These are phyloP conservation scores for Fusarium sacchari DNA, from an alignment of 2,329 filamentous ascomycete species.

Conservation along the genomic window DNA sequence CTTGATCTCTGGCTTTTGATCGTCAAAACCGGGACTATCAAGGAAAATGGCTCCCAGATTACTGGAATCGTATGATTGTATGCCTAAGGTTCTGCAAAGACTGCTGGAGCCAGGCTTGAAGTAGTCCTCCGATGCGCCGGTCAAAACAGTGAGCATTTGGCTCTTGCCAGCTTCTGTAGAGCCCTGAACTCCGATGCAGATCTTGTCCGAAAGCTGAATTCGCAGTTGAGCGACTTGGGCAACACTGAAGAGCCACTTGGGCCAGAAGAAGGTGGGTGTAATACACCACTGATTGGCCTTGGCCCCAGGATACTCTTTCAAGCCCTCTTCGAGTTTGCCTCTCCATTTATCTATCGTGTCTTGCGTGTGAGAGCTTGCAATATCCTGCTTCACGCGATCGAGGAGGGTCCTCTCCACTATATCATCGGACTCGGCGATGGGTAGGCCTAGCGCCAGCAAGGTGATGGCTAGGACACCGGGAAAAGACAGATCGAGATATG, in stretches of 20 bases:
- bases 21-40: not conserved
- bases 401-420: not conserved
- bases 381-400: not conserved
- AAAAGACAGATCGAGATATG: not conserved
- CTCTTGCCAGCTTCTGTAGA: conserved; percentile 1
- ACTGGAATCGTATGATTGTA: not conserved
- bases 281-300: not conserved
- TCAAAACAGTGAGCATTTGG: not conserved
- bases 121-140: not conserved
- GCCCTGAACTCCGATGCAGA: not conserved
- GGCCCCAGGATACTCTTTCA: not conserved
- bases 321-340: not conserved
- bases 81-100: not conserved
- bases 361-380: fast-evolving
- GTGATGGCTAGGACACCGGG: not conserved
- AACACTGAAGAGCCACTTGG: not conserved
- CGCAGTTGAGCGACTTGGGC: not conserved
- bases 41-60: not conserved
- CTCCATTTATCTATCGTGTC: not conserved
- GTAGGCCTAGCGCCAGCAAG: not conserved
- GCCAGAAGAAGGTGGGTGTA: not conserved
- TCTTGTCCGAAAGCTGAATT: not conserved
- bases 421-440: not conserved
- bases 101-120: conserved; percentile 4
- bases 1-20: not conserved